These are phyloP conservation scores for Tylopilus subfusipes DNA, from an alignment of 768 basidiomycete genomes.

Conservation along the genomic window DNA sequence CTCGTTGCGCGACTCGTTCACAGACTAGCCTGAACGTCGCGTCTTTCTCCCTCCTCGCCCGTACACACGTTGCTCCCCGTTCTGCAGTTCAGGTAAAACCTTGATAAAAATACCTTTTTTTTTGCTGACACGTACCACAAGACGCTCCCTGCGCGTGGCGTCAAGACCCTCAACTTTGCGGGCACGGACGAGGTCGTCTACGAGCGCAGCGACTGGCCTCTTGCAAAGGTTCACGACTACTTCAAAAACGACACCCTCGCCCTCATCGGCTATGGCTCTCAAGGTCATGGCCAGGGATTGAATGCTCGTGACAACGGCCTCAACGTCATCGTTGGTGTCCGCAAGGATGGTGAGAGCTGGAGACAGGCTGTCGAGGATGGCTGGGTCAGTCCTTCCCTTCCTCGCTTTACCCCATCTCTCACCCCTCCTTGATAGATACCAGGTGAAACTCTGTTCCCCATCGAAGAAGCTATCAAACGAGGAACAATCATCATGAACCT, in stretches of 20 bases:
- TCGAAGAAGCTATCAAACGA: conserved; percentile 92
- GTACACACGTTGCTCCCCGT: conserved; percentile 34
- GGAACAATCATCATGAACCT: conserved; percentile 99
- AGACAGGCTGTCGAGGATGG: conserved; percentile 92
- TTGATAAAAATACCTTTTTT: conserved; percentile 29
- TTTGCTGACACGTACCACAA: conserved; percentile 7
- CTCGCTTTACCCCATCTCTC: background rate
- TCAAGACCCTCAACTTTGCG: conserved; percentile 97
- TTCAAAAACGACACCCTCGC: conserved; percentile 99
- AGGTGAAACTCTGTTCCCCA: conserved; percentile 96
- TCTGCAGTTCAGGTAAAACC: conserved; percentile 26
- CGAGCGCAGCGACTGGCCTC: conserved; percentile 96
- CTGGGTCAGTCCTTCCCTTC: conserved; percentile 58
- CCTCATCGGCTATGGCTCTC: conserved; percentile 98
- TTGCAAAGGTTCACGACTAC: conserved; percentile 97
- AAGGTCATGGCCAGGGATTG: conserved; percentile 97
- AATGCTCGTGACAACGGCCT: conserved; percentile 99
- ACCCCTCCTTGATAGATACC: conserved; percentile 56
- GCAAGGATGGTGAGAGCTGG: conserved; percentile 96
- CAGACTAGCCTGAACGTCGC: conserved; percentile 39
- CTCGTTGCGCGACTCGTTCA: conserved; percentile 61
- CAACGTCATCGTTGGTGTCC: conserved; percentile 98
- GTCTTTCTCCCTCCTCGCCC: conserved; percentile 66
- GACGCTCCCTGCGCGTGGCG: conserved; percentile 62
- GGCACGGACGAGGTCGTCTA: conserved; percentile 92